Evolutionary conservation across 768 basidiomycete species (phyloP), one percentile per base, ranked within the genome.

Genomic region (Clitopilus hobsonii): DNA sequence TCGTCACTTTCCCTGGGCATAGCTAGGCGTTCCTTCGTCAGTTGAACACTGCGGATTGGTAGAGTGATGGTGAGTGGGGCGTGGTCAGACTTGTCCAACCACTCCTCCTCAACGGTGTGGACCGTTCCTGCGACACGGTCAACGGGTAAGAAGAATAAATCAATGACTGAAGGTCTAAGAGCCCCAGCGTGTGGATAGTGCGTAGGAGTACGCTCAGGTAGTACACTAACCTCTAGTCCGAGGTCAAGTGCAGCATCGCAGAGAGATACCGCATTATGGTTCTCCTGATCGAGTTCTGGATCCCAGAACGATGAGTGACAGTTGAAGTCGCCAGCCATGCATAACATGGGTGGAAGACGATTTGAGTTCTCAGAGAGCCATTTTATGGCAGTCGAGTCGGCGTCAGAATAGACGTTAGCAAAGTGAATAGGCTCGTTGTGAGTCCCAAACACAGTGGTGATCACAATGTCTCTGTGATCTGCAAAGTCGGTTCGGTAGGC

Each of bases 301-400:
- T 50, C 49, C 49, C 25, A 50, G 49, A 50, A 10, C 1, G 25
- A 27, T n/a, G 25, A 50, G 18, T 50, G 13, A 20, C 20, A 27
- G 14, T 50, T 50, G 49, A 50, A 50, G 29, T 50, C 49, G 5
- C 49, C 49, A 13, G 26, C 49, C 49, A 50, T 45, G 41, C 41
- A 45, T 3, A 45, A 20, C 41, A 45, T 23, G 16, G 3, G 3
- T 3, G 41, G 41, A 20, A 45, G 41, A 11, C 16, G 18, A 16
- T 2, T 16, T 2, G 41, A 16, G 22, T 45, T 45, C 10, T 45
- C 41, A 45, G n/a, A 45, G 10, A 45, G 5, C 41, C 41, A 45
- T 8, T 20, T 16, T 4, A 45, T 45, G n/a, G 18, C 41, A 18
- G 22, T 23, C n/a, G 14, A 8, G 18, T 45, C 41, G 8, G n/a